These are phyloP conservation scores for Scenedesmus sp. DNA, from an alignment of 163 green algal species.

Conservation along the genomic window DNA sequence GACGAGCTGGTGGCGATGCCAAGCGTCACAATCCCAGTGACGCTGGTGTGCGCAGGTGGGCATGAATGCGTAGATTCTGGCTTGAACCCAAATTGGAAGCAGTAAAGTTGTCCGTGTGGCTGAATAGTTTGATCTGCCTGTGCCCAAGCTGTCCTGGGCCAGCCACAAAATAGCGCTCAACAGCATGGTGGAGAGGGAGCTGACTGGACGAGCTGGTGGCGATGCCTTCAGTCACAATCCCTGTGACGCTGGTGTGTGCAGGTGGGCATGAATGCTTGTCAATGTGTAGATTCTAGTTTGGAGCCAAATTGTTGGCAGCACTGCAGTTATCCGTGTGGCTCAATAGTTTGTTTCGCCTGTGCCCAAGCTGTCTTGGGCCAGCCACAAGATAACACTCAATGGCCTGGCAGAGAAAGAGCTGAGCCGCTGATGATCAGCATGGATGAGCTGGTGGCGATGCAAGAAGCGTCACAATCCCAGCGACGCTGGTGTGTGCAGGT, in stretches of 20 bases:
- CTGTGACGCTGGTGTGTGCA: slow-evolving; percentile 36
- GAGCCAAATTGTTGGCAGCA: too few species aligned
- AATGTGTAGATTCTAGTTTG: too few species aligned
- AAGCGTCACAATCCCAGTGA: slow-evolving; percentile 82
- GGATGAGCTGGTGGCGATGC: slow-evolving; percentile 89
- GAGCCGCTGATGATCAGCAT: slow-evolving; percentile 84
- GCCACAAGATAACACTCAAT: slow-evolving; percentile 79
- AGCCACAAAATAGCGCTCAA: slow-evolving; percentile 82
- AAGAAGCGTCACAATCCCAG: slow-evolving; percentile 78
- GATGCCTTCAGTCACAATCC: slow-evolving; percentile 70
- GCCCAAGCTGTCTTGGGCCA: slow-evolving; percentile 80
- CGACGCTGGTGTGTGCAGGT: slow-evolving; percentile 84
- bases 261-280: too few species aligned
- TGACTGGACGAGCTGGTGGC: slow-evolving; percentile 92
- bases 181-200: slow-evolving; percentile 84
- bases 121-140: slow-evolving; percentile 63
- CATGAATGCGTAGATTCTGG: background rate
- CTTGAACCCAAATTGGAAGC: too few species aligned
- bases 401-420: slow-evolving; percentile 75
- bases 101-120: background rate
- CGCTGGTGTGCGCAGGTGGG: slow-evolving; percentile 80
- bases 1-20: slow-evolving; percentile 89
- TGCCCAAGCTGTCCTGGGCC: slow-evolving; percentile 82
- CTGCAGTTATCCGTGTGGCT: too few species aligned
- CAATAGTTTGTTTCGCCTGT: slow-evolving; percentile 56